These are phyloP conservation scores for Didymella lethalis DNA, from an alignment of 2,329 filamentous ascomycete genomes.

Conservation along the genomic window DNA sequence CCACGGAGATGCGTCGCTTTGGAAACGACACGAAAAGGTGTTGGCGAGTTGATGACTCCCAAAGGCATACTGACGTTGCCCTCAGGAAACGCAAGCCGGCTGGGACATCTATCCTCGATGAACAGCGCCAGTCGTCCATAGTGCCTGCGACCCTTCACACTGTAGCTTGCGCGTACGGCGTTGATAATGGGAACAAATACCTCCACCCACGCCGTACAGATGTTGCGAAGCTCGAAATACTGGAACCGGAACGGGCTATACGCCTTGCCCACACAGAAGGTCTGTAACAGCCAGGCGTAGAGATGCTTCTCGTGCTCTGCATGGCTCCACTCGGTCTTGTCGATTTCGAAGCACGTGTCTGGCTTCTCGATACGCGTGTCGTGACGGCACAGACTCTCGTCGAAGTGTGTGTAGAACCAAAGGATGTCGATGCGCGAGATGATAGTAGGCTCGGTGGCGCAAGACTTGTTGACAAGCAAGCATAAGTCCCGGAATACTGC, in stretches of 20 bases:
- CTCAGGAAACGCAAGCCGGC: slow-evolving; percentile 44
- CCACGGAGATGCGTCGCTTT: slow-evolving; percentile 17
- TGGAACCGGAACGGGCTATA: slow-evolving; percentile 37
- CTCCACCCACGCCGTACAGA: slow-evolving; percentile 40
- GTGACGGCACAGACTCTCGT: slow-evolving; percentile 39
- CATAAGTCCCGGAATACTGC: slow-evolving; percentile 40
- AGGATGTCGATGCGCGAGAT: slow-evolving; percentile 38
- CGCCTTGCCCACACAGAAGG: slow-evolving; percentile 43
- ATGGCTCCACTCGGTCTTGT: slow-evolving; percentile 39
- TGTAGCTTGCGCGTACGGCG: slow-evolving; percentile 40
- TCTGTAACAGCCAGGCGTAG: slow-evolving; percentile 45
- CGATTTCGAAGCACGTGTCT: slow-evolving; percentile 29
- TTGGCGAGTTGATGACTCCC: slow-evolving; percentile 26
- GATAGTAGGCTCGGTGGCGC: slow-evolving; percentile 21
- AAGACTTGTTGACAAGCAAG: slow-evolving; percentile 30
- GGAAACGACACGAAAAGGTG: slow-evolving; percentile 34
- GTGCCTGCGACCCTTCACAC: slow-evolving; percentile 34
- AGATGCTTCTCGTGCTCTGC: slow-evolving; percentile 44
- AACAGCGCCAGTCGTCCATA: slow-evolving; percentile 46
- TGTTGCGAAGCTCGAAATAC: slow-evolving; percentile 41
- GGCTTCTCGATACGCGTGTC: slow-evolving; percentile 35
- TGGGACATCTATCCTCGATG: slow-evolving; percentile 39
- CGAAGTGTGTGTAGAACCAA: slow-evolving; percentile 45
- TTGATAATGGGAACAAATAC: slow-evolving; percentile 45
- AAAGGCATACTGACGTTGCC: slow-evolving; percentile 31